phyloP scores from a whole-genome alignment of 441 rosid genomes.

The Gossypium schwendimanii region DNA sequence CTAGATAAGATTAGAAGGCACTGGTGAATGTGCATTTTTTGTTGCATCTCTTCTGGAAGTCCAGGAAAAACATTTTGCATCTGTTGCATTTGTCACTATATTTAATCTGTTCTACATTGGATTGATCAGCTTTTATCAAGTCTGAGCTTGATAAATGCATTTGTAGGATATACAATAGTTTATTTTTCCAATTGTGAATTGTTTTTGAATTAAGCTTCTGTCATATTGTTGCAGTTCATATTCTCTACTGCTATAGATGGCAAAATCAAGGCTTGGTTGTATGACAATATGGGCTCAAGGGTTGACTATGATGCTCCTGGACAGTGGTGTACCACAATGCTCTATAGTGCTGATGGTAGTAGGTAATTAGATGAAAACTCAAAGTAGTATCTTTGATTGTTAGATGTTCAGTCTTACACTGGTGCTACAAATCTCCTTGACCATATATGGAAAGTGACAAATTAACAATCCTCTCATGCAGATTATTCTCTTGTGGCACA shows the following conservation, averaged over 20 bases:
- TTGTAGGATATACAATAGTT: not conserved
- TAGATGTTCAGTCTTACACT: not conserved
- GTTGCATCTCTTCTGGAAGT: not conserved
- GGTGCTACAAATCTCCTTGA: not conserved
- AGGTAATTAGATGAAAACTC: conserved; percentile 21
- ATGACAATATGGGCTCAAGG: conserved; percentile 36
- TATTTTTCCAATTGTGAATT: not conserved
- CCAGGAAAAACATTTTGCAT: not conserved
- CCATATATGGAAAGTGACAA: not conserved
- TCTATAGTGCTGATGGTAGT: conserved; percentile 35
- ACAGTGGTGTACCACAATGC: conserved; percentile 31
- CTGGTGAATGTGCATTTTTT: not conserved
- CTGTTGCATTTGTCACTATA: not conserved
- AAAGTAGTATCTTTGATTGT: not conserved
- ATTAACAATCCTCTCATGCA: conserved; percentile 10
- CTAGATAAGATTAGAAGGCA: not conserved
- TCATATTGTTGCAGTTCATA: conserved; percentile 22
- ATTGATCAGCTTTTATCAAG: not conserved
- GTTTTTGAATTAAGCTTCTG: not conserved
- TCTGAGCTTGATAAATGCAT: not conserved
- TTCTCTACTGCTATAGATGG: conserved; percentile 38
- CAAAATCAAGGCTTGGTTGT: conserved; percentile 40
- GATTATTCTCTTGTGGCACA: conserved; percentile 36
- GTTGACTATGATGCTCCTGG: conserved; percentile 45
- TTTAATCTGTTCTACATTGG: not conserved